These are phyloP conservation scores for Rhynchosporium secalis DNA, from an alignment of 2,329 filamentous ascomycete species.

Conservation along the genomic window DNA sequence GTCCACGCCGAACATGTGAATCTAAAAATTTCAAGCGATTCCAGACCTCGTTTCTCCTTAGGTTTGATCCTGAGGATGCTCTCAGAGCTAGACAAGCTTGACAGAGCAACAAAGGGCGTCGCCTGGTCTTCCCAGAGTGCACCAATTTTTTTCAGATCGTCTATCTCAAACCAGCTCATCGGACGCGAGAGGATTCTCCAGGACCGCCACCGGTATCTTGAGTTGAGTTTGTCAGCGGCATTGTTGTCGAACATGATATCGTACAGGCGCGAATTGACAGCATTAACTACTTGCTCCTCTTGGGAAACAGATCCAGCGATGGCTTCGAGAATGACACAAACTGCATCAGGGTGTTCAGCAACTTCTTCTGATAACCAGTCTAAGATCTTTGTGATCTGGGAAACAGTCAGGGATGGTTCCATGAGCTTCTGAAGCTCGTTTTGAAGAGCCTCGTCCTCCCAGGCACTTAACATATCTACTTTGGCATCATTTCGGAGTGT, in stretches of 20 bases:
- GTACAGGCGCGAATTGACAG: slow-evolving; percentile 39
- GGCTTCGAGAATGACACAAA: slow-evolving; percentile 43
- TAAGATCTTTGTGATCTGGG: slow-evolving; percentile 42
- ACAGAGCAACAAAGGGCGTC: slow-evolving; percentile 27
- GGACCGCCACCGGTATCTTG: slow-evolving; percentile 36
- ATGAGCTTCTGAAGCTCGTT: slow-evolving; percentile 37
- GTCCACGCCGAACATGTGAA: slow-evolving; percentile 34
- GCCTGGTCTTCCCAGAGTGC: slow-evolving; percentile 28
- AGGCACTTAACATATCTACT: slow-evolving; percentile 31
- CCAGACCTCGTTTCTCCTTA: slow-evolving; percentile 19
- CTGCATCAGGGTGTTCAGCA: slow-evolving; percentile 31
- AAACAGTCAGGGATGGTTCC: slow-evolving; percentile 42
- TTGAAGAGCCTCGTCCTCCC: slow-evolving; percentile 38
- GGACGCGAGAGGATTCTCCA: slow-evolving; percentile 36
- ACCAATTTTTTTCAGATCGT: slow-evolving; percentile 27
- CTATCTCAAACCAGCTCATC: slow-evolving; percentile 26
- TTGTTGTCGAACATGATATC: slow-evolving; percentile 38
- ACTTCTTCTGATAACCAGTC: slow-evolving; percentile 40
- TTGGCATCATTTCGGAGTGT: slow-evolving; percentile 28
- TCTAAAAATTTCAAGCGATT: slow-evolving; percentile 32
- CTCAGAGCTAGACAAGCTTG: not conserved
- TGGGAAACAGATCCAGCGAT: slow-evolving; percentile 42
- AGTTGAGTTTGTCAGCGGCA: slow-evolving; percentile 29
- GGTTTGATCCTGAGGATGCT: not conserved
- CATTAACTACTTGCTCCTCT: slow-evolving; percentile 41